A percentile compares a stretch with the other conserved stretches of the same genome.
Evolutionary conservation across 768 basidiomycete species (phyloP).

Genomic region (Boletales sp.): DNA sequence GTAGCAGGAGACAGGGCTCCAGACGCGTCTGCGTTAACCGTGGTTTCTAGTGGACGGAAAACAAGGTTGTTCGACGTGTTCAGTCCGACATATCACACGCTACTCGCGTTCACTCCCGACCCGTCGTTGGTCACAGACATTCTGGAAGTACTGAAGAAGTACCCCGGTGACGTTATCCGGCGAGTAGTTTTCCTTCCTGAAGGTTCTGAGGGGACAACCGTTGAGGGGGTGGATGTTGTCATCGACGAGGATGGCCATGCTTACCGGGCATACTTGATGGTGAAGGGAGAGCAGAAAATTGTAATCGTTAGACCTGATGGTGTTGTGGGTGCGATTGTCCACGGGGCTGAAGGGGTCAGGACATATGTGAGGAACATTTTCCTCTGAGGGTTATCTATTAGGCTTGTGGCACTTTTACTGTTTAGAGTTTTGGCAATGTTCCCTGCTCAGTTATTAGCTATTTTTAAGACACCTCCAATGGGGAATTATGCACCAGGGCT

Average conservation of each 20-base stretch:
- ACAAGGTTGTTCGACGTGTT: conserved; percentile 20
- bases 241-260: conserved; percentile 38
- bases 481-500: no score
- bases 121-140: background rate
- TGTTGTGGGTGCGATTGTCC: conserved; percentile 35
- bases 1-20: conserved; percentile 14
- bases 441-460: no score
- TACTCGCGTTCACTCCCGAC: conserved; percentile 24
- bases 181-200: conserved; percentile 14
- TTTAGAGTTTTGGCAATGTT: no score
- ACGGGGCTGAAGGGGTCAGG: conserved; percentile 12
- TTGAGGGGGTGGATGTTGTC: conserved; percentile 28
- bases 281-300: conserved; percentile 27
- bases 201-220: background rate
- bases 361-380: conserved; percentile 18
- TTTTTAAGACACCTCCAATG: no score
- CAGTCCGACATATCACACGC: conserved; percentile 11
- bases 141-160: conserved; percentile 5
- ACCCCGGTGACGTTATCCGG: conserved; percentile 4
- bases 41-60: conserved; percentile 11
- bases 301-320: conserved; percentile 43
- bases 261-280: conserved; percentile 35
- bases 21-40: conserved; percentile 5
- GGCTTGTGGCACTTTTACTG: no score
- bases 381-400: background rate